Conservation (phyloP, 1,284 basidiomycete genomes). For the Cutaneotrichosporon sp. region DNA sequence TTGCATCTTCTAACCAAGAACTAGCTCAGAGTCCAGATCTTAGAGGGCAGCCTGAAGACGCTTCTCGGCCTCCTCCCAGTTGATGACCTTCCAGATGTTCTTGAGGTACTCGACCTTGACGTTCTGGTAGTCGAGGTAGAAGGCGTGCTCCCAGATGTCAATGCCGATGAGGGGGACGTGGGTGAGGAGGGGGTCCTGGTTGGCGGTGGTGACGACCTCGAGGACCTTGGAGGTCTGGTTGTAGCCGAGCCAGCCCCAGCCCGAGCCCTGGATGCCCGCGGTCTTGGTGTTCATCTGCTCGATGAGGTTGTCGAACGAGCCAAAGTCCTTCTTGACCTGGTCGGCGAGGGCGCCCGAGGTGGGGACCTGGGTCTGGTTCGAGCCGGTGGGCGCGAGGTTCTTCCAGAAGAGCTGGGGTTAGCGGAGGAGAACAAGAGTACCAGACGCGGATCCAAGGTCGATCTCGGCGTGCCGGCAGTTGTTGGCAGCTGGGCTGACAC, state of each 20-base stretch:
- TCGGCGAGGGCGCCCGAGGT: conserved; percentile 72
- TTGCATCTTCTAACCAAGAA: conserved; percentile 2
- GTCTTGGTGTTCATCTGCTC: conserved; percentile 83
- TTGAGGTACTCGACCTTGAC: conserved; percentile 85
- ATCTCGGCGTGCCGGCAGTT: no score
- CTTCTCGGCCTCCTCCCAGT: conserved; percentile 84
- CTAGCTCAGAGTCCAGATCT: neutral
- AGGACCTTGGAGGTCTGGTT: conserved; percentile 71
- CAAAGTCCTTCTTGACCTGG: conserved; percentile 81
- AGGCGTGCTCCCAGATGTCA: conserved; percentile 78
- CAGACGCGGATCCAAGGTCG: no score
- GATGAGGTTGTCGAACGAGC: conserved; percentile 71
- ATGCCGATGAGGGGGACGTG: conserved; percentile 91
- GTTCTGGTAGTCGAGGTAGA: conserved; percentile 89
- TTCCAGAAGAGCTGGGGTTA: conserved; percentile 87
- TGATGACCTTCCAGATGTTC: conserved; percentile 89
- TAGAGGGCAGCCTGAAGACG: conserved; percentile 63
- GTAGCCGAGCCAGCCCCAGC: conserved; percentile 96
- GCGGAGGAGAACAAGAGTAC: no score
- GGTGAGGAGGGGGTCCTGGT: conserved; percentile 91
- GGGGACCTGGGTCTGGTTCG: conserved; percentile 63
- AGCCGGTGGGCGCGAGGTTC: conserved; percentile 75
- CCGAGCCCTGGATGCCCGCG: conserved; percentile 93
- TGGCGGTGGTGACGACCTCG: conserved; percentile 86
- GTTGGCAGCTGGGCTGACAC: no score